Evolutionary conservation across 2,329 filamentous ascomycete genomes (phyloP).

Genomic region (Madurella mycetomatis): DNA sequence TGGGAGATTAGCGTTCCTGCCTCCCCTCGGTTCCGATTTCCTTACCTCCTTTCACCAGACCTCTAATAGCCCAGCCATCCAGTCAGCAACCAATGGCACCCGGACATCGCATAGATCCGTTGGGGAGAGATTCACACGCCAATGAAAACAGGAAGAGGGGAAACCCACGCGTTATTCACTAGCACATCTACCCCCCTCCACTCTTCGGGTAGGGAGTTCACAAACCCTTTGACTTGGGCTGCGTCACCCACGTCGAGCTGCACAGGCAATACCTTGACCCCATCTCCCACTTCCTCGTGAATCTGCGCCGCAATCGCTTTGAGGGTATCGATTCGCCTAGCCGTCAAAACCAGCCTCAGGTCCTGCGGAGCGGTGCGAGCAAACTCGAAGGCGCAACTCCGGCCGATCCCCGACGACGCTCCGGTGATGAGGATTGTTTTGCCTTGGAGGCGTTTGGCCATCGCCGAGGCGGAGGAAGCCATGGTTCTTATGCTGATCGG

Average conservation of each 20-base stretch:
- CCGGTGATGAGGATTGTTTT: conserved; percentile 92
- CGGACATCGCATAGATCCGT: background rate
- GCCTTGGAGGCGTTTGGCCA: conserved; percentile 79
- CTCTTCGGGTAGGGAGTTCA: conserved; percentile 69
- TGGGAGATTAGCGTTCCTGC: background rate
- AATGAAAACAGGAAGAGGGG: background rate
- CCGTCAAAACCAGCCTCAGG: conserved; percentile 81
- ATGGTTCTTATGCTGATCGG: conserved; percentile 5
- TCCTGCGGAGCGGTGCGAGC: conserved; percentile 75
- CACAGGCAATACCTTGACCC: conserved; percentile 76
- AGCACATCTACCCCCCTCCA: conserved; percentile 82
- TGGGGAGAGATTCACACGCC: background rate
- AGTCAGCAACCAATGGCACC: background rate
- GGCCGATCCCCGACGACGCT: conserved; percentile 88
- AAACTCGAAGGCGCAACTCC: conserved; percentile 81
- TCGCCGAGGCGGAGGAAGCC: conserved; percentile 50
- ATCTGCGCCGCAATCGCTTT: conserved; percentile 75
- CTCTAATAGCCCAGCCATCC: conserved; percentile 4
- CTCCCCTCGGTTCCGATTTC: background rate
- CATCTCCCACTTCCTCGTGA: conserved; percentile 66
- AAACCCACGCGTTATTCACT: conserved; percentile 88
- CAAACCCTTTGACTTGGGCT: conserved; percentile 68
- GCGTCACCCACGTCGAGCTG: conserved; percentile 84
- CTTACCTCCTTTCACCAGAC: conserved; percentile 24
- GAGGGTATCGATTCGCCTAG: conserved; percentile 75